A percentile compares a stretch with the other conserved stretches of the same genome.
Evolutionary conservation across 2,329 filamentous ascomycete species (phyloP).

Genomic region (Trichoderma arundinaceum): DNA sequence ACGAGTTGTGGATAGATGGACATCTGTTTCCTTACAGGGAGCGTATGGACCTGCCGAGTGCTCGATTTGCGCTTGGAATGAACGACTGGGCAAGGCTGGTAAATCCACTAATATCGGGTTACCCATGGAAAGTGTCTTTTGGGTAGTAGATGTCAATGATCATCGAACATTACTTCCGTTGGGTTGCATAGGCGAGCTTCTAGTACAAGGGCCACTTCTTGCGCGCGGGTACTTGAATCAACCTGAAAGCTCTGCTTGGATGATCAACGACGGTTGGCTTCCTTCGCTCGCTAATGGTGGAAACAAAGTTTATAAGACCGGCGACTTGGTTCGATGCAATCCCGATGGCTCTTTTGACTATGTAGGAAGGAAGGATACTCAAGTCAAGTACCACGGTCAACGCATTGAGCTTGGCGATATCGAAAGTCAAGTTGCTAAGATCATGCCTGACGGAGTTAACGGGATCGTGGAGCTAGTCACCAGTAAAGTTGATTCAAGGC

Average conservation of each 20-base stretch:
- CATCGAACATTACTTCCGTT: neutral
- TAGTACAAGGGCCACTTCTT: neutral
- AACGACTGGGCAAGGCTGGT: no score
- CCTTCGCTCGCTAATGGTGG: no score
- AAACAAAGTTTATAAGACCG: neutral
- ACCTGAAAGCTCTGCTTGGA: neutral
- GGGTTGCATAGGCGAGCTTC: neutral
- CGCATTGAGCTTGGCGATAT: conserved; percentile 20
- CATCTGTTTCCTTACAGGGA: no score
- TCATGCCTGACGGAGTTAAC: neutral
- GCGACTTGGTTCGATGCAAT: conserved; percentile 6
- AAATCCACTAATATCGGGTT: no score
- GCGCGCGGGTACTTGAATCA: neutral
- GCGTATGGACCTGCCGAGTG: conserved; percentile 11
- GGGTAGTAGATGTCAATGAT: neutral
- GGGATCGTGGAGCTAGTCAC: neutral
- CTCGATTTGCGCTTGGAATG: neutral
- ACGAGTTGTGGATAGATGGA: no score
- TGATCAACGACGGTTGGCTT: neutral
- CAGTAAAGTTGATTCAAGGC: neutral
- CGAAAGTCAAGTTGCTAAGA: neutral
- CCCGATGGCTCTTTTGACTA: neutral
- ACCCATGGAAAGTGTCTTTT: neutral
- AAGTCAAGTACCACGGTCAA: conserved; percentile 13
- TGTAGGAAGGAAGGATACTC: neutral